Evolutionary conservation across 768 basidiomycete species (phyloP).

Genomic region (Suillus plorans): DNA sequence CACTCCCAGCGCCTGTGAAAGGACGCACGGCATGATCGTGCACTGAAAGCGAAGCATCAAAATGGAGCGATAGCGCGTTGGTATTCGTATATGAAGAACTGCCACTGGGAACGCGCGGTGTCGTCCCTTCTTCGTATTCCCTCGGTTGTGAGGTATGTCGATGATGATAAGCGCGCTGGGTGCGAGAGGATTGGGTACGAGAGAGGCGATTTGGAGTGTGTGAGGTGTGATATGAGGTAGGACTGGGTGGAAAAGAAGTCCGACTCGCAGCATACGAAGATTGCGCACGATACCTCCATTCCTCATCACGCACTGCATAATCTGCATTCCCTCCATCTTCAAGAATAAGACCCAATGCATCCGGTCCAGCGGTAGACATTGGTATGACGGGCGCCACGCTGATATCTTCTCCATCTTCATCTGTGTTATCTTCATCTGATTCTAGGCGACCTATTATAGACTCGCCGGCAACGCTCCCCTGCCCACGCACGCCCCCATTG

Average conservation of each 20-base stretch:
- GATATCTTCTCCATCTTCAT: slow-evolving; percentile 16
- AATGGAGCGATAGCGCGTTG: slow-evolving; percentile 35
- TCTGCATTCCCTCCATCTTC: slow-evolving; percentile 27
- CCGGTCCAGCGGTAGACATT: slow-evolving; percentile 18
- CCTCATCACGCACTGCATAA: neutral
- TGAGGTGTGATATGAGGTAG: neutral
- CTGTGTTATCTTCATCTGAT: slow-evolving; percentile 13
- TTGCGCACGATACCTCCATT: slow-evolving; percentile 16
- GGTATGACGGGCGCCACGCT: slow-evolving; percentile 18
- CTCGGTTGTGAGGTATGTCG: slow-evolving; percentile 23
- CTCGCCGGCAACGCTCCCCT: slow-evolving; percentile 20
- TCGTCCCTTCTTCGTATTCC: neutral
- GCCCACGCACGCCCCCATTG: slow-evolving; percentile 28
- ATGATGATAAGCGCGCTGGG: slow-evolving; percentile 9
- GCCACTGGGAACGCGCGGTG: slow-evolving; percentile 10
- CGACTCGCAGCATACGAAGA: slow-evolving; percentile 10
- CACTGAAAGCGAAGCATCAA: slow-evolving; percentile 33
- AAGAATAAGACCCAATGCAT: slow-evolving; percentile 31
- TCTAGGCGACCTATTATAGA: slow-evolving; percentile 20
- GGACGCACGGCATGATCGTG: slow-evolving; percentile 22
- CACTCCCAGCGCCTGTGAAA: slow-evolving; percentile 11
- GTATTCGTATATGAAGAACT: slow-evolving; percentile 21
- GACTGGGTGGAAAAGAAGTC: neutral
- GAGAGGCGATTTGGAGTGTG: neutral
- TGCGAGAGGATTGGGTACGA: neutral